phyloP scores from a whole-genome alignment of 2,329 filamentous ascomycete species.

The Fusarium humuli region DNA sequence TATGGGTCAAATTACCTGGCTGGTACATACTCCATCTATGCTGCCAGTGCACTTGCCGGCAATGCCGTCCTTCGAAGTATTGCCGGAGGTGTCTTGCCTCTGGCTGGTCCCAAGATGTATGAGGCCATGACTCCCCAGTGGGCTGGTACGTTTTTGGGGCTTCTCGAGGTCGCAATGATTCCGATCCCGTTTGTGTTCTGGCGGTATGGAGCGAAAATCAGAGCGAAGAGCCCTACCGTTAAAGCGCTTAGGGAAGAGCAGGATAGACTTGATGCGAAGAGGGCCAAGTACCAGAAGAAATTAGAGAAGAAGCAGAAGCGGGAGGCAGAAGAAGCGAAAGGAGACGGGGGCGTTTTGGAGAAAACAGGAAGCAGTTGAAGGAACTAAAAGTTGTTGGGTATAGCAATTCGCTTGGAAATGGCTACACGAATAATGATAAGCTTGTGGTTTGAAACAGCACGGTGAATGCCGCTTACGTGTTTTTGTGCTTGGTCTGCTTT shows the following conservation, averaged over 20 bases:
- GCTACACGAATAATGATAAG: background rate
- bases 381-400: background rate
- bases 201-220: constrained; percentile 65
- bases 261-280: constrained; percentile 51
- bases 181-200: constrained; percentile 87
- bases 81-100: constrained; percentile 81
- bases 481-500: background rate
- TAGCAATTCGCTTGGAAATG: background rate
- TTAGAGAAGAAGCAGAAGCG: constrained; percentile 28
- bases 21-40: constrained; percentile 82
- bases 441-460: background rate
- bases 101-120: constrained; percentile 82
- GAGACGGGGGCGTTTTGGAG: constrained; percentile 21
- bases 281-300: constrained; percentile 48
- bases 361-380: constrained; percentile 2
- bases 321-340: constrained; percentile 8
- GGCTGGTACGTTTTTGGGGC: constrained; percentile 80
- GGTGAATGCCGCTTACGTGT: background rate
- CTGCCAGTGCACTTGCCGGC: constrained; percentile 82
- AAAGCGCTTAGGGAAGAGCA: constrained; percentile 59
- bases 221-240: constrained; percentile 63
- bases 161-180: constrained; percentile 78
- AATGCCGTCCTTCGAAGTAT: constrained; percentile 80
- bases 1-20: constrained; percentile 86
- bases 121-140: constrained; percentile 76